Conservation (phyloP, 1,139 yeast genomes). For the Scheffersomyces parashehatae region DNA sequence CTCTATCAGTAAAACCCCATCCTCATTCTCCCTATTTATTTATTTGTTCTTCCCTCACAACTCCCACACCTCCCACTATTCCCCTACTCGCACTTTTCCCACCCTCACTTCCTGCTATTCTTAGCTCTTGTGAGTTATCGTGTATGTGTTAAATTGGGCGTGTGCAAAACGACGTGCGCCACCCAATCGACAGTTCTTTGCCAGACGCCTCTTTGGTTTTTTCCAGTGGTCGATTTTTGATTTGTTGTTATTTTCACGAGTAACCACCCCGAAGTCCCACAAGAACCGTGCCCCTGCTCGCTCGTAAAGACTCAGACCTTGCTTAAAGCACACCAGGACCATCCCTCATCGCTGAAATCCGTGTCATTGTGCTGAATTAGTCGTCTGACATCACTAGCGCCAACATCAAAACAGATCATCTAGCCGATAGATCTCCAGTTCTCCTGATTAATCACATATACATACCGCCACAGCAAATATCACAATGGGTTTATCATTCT, state of each 20-base stretch:
- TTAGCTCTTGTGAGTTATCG: no score
- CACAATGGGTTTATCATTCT: slow-evolving; percentile 82
- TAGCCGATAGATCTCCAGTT: no score
- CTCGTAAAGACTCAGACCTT: no score
- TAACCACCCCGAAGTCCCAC: no score
- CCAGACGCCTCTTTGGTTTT: not conserved
- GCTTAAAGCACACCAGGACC: no score
- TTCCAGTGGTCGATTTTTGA: slow-evolving; percentile 8
- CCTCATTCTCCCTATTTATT: not conserved
- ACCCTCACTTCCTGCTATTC: not conserved
- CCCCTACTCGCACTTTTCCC: no score
- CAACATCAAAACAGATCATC: no score
- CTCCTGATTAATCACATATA: no score
- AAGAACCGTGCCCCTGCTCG: no score
- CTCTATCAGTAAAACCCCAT: no score
- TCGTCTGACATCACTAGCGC: no score
- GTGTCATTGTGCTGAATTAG: not conserved
- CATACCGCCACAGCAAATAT: not conserved
- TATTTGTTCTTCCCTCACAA: not conserved
- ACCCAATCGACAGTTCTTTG: not conserved
- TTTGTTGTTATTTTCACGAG: slow-evolving; percentile 10
- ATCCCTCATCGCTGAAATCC: not conserved
- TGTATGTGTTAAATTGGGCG: not conserved
- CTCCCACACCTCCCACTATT: no score
- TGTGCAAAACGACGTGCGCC: not conserved